Percentiles rank a stretch among this genome's conserved stretches.
phyloP scores from a whole-genome alignment of 2,329 filamentous ascomycete genomes.

The Trichoderma endophyticum region DNA sequence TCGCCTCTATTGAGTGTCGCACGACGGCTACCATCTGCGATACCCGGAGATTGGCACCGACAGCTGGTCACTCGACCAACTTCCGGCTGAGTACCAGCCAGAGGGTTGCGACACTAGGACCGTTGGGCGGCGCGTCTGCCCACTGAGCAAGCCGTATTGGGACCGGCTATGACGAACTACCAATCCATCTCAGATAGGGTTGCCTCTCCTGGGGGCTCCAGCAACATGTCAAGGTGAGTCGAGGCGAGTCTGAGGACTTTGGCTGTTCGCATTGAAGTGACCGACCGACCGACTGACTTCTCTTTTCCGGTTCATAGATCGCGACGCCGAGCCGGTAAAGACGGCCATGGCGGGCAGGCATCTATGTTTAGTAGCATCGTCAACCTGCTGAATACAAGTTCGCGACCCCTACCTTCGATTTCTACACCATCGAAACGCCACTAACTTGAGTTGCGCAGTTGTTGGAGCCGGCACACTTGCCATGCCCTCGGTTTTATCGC shows the following conservation, averaged over 20 bases:
- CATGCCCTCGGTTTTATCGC: conserved; percentile 91
- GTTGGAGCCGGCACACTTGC: conserved; percentile 91
- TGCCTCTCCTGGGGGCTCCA: conserved; percentile 38
- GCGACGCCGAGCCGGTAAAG: conserved; percentile 65
- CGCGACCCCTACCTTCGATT: conserved; percentile 27
- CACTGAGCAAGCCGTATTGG: neutral
- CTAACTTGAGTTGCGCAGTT: conserved; percentile 51
- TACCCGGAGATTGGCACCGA: neutral
- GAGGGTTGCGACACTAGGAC: neutral
- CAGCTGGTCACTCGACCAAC: conserved; percentile 13
- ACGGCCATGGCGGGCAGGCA: conserved; percentile 71
- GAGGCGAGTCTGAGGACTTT: neutral
- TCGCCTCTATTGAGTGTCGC: neutral
- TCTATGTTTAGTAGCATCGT: conserved; percentile 88
- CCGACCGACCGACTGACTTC: conserved; percentile 12
- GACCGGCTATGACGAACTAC: conserved; percentile 52
- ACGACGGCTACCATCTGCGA: neutral
- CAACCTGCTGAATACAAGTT: conserved; percentile 95
- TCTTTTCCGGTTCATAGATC: conserved; percentile 35
- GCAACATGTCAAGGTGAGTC: conserved; percentile 49
- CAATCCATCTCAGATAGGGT: conserved; percentile 50
- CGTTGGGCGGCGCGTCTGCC: neutral
- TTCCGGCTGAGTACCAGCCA: neutral
- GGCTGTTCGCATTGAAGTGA: neutral
- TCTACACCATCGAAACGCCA: conserved; percentile 17